phyloP scores from a whole-genome alignment of 73 alveolate species.

The Symbiodinium natans region DNA sequence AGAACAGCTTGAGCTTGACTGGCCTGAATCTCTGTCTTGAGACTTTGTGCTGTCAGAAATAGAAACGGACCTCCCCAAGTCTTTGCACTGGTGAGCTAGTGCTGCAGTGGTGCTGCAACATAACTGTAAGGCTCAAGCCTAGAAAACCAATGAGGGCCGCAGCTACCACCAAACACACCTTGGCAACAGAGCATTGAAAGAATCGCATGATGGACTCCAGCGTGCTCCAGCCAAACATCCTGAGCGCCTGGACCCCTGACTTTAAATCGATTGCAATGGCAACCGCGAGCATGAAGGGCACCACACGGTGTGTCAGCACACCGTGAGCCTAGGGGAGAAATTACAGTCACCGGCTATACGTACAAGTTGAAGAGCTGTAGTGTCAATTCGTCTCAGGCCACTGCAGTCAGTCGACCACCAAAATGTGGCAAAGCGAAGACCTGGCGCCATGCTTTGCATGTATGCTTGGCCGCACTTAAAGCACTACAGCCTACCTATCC shows the following conservation, averaged over 20 bases:
- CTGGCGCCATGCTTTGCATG: background rate
- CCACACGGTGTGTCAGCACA: no score
- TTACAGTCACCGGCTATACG: no score
- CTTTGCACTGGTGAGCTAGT: background rate
- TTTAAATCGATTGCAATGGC: background rate
- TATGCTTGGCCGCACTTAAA: no score
- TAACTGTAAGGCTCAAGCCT: background rate
- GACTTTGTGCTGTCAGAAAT: slow-evolving; percentile 35
- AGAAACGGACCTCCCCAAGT: slow-evolving; percentile 24
- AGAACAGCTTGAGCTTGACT: no score
- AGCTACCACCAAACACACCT: background rate
- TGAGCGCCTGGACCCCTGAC: background rate
- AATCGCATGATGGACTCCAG: no score
- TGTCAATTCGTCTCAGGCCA: background rate
- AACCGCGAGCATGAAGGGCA: background rate
- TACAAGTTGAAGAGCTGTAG: no score
- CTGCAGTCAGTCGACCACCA: background rate
- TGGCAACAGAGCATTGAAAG: background rate
- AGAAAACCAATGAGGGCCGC: background rate
- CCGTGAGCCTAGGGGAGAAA: no score
- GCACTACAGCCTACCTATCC: no score
- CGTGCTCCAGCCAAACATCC: background rate
- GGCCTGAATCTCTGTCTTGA: slow-evolving; percentile 75
- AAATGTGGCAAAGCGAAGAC: slow-evolving; percentile 49
- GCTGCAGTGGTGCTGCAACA: background rate